Evolutionary conservation across 2,329 filamentous ascomycete genomes (phyloP).

Genomic region (Septoria petroselini): DNA sequence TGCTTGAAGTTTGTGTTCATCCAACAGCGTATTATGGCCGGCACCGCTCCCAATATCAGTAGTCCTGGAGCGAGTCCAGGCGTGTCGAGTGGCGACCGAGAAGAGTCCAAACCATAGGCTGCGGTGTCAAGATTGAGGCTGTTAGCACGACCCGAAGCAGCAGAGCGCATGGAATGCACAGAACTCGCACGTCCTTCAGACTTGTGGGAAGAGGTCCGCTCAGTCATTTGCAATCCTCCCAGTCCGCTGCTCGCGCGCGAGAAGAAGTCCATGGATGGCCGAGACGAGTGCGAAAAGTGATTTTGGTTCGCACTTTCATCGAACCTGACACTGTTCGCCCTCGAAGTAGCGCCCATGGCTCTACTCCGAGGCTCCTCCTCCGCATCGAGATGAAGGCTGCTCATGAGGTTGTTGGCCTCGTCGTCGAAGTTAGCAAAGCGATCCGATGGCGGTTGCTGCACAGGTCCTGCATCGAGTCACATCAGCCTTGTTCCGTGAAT

Average conservation of each 20-base stretch:
- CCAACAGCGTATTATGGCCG: slow-evolving; percentile 95
- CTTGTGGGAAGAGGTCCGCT: slow-evolving; percentile 88
- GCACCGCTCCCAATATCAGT: slow-evolving; percentile 81
- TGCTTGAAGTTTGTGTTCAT: slow-evolving; percentile 87
- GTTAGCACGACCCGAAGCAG: slow-evolving; percentile 75
- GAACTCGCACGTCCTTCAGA: slow-evolving; percentile 95
- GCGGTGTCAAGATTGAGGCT: slow-evolving; percentile 80
- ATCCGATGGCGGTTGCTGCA: slow-evolving; percentile 75
- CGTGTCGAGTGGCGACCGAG: slow-evolving; percentile 67
- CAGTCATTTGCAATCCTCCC: slow-evolving; percentile 75
- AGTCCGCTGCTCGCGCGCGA: slow-evolving; percentile 67
- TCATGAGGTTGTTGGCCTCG: slow-evolving; percentile 74
- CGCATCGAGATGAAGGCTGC: slow-evolving; percentile 76
- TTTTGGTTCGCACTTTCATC: slow-evolving; percentile 92
- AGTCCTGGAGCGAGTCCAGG: slow-evolving; percentile 77
- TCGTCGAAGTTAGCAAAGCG: slow-evolving; percentile 90
- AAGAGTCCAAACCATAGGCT: slow-evolving; percentile 62
- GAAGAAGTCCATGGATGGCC: slow-evolving; percentile 79
- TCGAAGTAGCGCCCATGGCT: slow-evolving; percentile 73
- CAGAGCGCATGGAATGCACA: slow-evolving; percentile 72
- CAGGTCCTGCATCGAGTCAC: slow-evolving; percentile 58
- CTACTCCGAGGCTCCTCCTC: slow-evolving; percentile 72
- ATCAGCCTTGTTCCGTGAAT: background rate
- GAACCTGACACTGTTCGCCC: slow-evolving; percentile 95
- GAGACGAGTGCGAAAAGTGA: slow-evolving; percentile 78